phyloP scores from a whole-genome alignment of 345 rosid genomes.

The Arabis hirsuta region DNA sequence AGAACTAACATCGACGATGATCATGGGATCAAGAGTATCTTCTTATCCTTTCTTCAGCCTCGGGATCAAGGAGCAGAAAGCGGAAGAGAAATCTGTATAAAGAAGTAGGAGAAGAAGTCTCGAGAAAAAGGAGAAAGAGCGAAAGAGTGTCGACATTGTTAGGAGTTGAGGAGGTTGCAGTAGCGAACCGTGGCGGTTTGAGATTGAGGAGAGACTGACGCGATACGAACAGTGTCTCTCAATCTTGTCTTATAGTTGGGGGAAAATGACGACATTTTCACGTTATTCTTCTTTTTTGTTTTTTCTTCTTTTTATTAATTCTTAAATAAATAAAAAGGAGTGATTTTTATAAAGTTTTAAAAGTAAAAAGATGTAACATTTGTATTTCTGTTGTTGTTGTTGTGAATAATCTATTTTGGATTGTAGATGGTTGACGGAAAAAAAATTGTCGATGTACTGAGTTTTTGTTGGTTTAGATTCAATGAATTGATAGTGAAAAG shows the following conservation, averaged over 20 bases:
- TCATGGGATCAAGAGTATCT: conserved; percentile 31
- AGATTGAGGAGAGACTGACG: conserved; percentile 10
- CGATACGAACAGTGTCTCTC: neutral
- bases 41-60: neutral
- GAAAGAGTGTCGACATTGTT: conserved; percentile 47
- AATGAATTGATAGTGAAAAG: too few relatives aligned
- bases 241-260: conserved; percentile 33
- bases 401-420: too few relatives aligned
- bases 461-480: too few relatives aligned
- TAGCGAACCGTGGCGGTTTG: conserved; percentile 21
- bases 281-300: conserved; percentile 7
- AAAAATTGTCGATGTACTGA: too few relatives aligned
- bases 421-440: too few relatives aligned
- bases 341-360: neutral
- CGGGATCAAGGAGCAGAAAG: conserved; percentile 34
- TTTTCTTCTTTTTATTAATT: neutral
- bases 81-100: neutral
- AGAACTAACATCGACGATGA: conserved; percentile 38
- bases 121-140: conserved; percentile 10
- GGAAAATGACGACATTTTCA: conserved; percentile 35
- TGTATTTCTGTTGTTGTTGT: too few relatives aligned
- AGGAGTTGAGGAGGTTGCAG: conserved; percentile 8
- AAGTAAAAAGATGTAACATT: too few relatives aligned
- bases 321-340: neutral
- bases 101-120: neutral